Percentiles rank a stretch among this genome's conserved stretches.
phyloP scores from a whole-genome alignment of 2,329 filamentous ascomycete genomes.

The Cladosporium sp. region DNA sequence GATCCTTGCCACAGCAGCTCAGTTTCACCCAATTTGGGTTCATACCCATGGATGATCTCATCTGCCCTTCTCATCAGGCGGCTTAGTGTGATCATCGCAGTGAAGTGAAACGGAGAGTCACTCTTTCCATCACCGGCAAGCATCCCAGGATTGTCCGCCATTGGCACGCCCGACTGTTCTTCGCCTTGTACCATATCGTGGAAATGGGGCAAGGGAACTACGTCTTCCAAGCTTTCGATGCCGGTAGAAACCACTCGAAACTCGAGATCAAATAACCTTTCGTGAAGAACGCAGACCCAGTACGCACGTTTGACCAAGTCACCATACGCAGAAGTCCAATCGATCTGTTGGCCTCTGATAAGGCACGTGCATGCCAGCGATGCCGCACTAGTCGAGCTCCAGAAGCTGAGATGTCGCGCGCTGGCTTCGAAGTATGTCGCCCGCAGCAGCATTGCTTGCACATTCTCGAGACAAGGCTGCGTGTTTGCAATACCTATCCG shows the following conservation, averaged over 20 bases:
- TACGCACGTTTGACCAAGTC: constrained; percentile 50
- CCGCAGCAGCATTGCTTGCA: constrained; percentile 52
- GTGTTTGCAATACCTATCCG: constrained; percentile 47
- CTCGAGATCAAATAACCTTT: constrained; percentile 51
- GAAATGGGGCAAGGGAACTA: constrained; percentile 50
- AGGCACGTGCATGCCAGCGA: constrained; percentile 54
- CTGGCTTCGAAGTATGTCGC: constrained; percentile 31
- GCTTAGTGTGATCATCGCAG: constrained; percentile 52
- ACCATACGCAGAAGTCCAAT: constrained; percentile 42
- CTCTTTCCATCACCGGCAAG: too few species aligned
- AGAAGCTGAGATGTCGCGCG: constrained; percentile 47
- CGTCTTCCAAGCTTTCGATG: constrained; percentile 46
- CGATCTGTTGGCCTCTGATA: constrained; percentile 43
- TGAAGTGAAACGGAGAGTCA: constrained; percentile 49
- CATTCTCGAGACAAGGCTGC: constrained; percentile 51
- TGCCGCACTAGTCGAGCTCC: constrained; percentile 52
- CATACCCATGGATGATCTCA: constrained; percentile 37
- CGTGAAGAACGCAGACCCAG: constrained; percentile 49
- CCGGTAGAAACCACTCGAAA: constrained; percentile 52
- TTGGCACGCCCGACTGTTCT: constrained; percentile 43
- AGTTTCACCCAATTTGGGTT: constrained; percentile 28
- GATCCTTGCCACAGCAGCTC: constrained; percentile 21
- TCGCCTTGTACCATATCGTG: constrained; percentile 41
- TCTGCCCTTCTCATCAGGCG: constrained; percentile 51
- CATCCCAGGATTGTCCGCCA: background rate